Percentiles rank a stretch among this genome's conserved stretches.
Conservation (phyloP, 768 basidiomycete species). For the Hemileccinum impolitum region DNA sequence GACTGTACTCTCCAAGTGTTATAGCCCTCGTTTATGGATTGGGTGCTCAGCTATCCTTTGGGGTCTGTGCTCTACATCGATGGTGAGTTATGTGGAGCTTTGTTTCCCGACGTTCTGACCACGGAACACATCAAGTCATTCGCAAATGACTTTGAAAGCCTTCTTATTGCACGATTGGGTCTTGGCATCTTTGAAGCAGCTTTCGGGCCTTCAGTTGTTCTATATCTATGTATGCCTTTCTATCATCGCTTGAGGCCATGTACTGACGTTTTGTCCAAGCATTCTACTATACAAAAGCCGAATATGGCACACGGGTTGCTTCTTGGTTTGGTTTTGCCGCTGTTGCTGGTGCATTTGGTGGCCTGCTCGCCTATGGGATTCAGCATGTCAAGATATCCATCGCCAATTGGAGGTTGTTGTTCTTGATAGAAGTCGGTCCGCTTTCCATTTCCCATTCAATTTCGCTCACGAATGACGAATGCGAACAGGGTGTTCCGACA, state of each 20-base stretch:
- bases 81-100: conserved; percentile 39
- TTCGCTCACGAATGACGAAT: not conserved
- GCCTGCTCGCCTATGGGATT: conserved; percentile 50
- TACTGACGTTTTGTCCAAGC: conserved; percentile 27
- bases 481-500: conserved; percentile 54
- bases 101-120: not conserved
- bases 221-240: conserved; percentile 27
- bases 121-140: conserved; percentile 17
- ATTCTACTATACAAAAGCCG: conserved; percentile 47
- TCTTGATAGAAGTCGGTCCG: conserved; percentile 24
- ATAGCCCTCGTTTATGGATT: conserved; percentile 67
- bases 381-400: conserved; percentile 38
- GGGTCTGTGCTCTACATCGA: conserved; percentile 69
- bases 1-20: conserved; percentile 62
- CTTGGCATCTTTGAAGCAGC: conserved; percentile 36
- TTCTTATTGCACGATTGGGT: conserved; percentile 29
- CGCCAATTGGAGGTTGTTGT: conserved; percentile 40
- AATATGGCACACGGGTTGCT: conserved; percentile 46
- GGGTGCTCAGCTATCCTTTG: conserved; percentile 65
- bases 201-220: conserved; percentile 30
- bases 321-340: conserved; percentile 56
- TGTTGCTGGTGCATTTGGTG: conserved; percentile 55
- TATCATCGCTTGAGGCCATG: conserved; percentile 13
- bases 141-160: conserved; percentile 25
- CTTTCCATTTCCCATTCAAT: not conserved